Base-by-base conservation (phyloP, 805 yeast species). In the Brettanomyces anomalus region DNA sequence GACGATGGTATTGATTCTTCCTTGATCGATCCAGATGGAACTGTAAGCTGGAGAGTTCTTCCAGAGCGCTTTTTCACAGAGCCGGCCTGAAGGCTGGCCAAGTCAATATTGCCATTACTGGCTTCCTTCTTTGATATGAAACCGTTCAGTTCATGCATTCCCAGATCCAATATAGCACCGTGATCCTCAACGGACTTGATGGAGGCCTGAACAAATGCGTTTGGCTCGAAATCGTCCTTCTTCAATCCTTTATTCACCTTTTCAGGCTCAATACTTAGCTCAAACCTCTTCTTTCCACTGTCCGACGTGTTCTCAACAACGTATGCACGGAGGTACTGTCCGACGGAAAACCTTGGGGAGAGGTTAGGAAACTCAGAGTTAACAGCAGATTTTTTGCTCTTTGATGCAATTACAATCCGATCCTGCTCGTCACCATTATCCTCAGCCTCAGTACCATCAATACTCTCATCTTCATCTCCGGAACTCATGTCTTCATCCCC, bases 131-230 rank as follows among this genome's bases (percentile, higher is more conserved):
- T 79, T 2, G 94, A 73, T 39, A 89, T 67, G 61, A 90, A 89
- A 1, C 95, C 96, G 24, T 77, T 65, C 7, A 72, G 44, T 5
- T 70, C 74, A 7, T 61, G 60, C 14, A 51, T 57, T 30, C 97
- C 97, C 33, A 83, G 60, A 51, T 81, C 82, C 36, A 90, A 64
- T 44, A 85, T 76, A 19, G 79, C 74, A 64, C 98, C 98, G 59
- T 87, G 96, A 59, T 93, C 99, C 70, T 93, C 97, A 19, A 85
- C 64, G 38, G 94, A 81, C 47, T 70, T 72, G 18, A 93, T 78
- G 2, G 85, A 70, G 19, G 79, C 89, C 63, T 93, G 98, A 2
- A 93, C 57, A 4, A 82, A 57, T 45, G 75, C 69, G 36, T 86
- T 87, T 21, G 69, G 53, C 16, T 14, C 15, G 5, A 67, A 62